Base-by-base conservation (phyloP, 352 stramenopile species). In the Pythium utonaiense region DNA sequence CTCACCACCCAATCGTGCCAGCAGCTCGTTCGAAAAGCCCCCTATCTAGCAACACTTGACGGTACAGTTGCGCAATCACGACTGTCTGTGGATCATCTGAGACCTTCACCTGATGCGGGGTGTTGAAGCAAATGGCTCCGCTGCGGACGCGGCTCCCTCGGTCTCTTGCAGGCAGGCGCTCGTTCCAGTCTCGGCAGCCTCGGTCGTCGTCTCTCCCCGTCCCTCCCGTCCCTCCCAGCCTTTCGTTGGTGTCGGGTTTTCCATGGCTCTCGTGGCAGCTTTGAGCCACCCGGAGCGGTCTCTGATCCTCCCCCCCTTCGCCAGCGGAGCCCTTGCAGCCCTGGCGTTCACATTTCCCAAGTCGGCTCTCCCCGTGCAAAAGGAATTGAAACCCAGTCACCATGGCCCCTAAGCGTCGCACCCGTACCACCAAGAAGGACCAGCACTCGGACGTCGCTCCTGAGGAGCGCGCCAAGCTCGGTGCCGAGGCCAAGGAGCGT, bases 381-480 rank as follows among this genome's bases (percentile, higher is more conserved):
- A 62, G 52, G 52, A 73, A 44, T 33, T 47, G 25, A 53, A 22
- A n/a, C n/a, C 6, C 27, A 47, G 31, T n/a, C 47, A 75, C 53
- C 36, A 92, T 94, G 84, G 84, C 84, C 64, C 84, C 84, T 49
- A 90, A 88, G 70, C 82, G 83, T 82, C 84, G 84, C 62, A 88
- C 78, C 13, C 79, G 79, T 71, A 93, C 88, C 69, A 88, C 78
- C 64, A 88, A 83, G 67, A 92, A 91, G 75, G 84, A 94, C 75
- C 73, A 81, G 64, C 76, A 89, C 74, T 84, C 83, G 60, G 66
- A 53, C 57, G 60, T 95, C 44, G 45, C 81, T 57, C 21, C 67
- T 6, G 80, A 89, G 24, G 80, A 95, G 71, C 85, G 85, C 61
- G 62, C 71, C 64, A 85, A 80, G 64, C 75, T 88, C 57, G 85